Evolutionary conservation across 192 early-diverging fungal genomes (phyloP).

Genomic region (Coemansia sp.): DNA sequence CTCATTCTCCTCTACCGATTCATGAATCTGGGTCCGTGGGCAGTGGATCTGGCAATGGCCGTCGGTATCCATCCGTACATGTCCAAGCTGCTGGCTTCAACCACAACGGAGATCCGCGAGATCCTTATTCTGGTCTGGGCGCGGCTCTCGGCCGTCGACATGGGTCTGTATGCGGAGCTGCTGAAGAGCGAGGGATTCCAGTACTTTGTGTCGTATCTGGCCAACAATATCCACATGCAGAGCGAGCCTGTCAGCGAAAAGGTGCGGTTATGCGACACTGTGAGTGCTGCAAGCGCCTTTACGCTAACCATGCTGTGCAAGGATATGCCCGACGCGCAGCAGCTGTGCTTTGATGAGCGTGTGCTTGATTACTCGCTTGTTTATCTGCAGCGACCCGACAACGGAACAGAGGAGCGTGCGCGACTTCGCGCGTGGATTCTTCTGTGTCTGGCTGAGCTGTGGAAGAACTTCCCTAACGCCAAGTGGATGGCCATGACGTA

Average conservation of each 20-base stretch:
- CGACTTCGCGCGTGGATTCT: slow-evolving; percentile 84
- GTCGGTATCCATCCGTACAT: slow-evolving; percentile 98
- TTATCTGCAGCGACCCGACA: slow-evolving; percentile 52
- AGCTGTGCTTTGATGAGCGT: slow-evolving; percentile 68
- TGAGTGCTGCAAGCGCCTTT: slow-evolving; percentile 73
- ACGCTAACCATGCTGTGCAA: slow-evolving; percentile 91
- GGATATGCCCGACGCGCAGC: slow-evolving; percentile 80
- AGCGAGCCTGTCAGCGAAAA: slow-evolving; percentile 52
- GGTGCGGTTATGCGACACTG: slow-evolving; percentile 46
- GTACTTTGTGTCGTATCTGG: slow-evolving; percentile 90
- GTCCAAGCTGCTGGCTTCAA: slow-evolving; percentile 89
- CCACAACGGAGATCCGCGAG: slow-evolving; percentile 89
- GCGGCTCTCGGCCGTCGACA: slow-evolving; percentile 91
- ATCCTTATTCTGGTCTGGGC: slow-evolving; percentile 98
- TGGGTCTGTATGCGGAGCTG: slow-evolving; percentile 84
- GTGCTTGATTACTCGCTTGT: slow-evolving; percentile 54
- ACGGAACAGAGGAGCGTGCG: slow-evolving; percentile 48
- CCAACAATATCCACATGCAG: slow-evolving; percentile 65
- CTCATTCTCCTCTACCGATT: slow-evolving; percentile 89
- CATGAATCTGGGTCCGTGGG: slow-evolving; percentile 90
- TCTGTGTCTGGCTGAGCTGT: slow-evolving; percentile 82
- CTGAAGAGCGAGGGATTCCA: slow-evolving; percentile 87
- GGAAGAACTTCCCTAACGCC: slow-evolving; percentile 70
- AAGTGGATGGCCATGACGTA: slow-evolving; percentile 58
- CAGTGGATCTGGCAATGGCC: slow-evolving; percentile 87